Base-by-base conservation (phyloP, 2,329 filamentous ascomycete genomes). In the Erysiphe pisi region DNA sequence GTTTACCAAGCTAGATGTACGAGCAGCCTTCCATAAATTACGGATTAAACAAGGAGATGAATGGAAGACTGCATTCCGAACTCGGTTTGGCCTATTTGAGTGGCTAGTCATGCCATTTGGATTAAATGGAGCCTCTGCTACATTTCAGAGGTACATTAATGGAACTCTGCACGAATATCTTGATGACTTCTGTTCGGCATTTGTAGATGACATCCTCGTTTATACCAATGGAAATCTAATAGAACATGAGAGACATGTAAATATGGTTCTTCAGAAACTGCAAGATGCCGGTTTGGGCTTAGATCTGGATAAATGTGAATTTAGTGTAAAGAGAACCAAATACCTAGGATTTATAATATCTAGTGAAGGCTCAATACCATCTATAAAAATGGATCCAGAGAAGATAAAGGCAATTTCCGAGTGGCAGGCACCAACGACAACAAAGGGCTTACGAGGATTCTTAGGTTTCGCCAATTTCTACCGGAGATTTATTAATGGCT, bases 121-220 rank as follows among this genome's bases (percentile, higher is more conserved):
- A 1, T 36, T 36, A 36, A 36, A 36, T 36, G 31, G 31, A 36
- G 31, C 31, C 31, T 6, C 75, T 16, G 40, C 75, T 3, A 75
- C 75, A 9, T 78, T 61, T 52, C 75, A 78, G 61, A 58, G 56
- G 25, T 25, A 58, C 56, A 58, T 58, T 18, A 58, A 58, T 12
- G 63, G 31, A 40, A 3, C 63, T 36, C 63, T 68, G 2, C 28
- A 31, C 7, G 25, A 68, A 36, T 68, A 68, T 68, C 9, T 68
- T 36, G 63, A 40, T 40, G 28, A 25, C 22, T 68, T 68, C 16
- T 68, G 28, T 40, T 68, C 63, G 12, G 63, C 63, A n/a, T 68
- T 14, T 40, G 63, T 68, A 14, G 28, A 68, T 68, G 63, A 68
- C 16, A 28, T 68, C 16, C 25, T 68, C 31, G 6, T 22, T 68